Base-by-base conservation (phyloP, 148 eudicot genomes). In the Chenopodium album region DNA sequence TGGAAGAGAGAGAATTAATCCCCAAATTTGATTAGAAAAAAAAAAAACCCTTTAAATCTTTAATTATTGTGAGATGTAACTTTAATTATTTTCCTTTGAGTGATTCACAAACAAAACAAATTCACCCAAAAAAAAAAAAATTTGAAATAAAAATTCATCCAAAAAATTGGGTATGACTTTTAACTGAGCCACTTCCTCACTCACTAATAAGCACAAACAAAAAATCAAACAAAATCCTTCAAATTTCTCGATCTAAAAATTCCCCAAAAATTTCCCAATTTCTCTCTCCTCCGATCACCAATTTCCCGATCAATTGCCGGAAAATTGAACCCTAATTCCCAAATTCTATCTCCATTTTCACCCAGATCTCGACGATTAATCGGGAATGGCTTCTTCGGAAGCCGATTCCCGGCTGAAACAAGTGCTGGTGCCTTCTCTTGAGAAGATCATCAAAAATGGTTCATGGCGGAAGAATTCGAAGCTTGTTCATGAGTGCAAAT, bases 381-480 rank as follows among this genome's bases (percentile, higher is more conserved):
- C 80, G 92, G 92, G 92, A 88, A 90, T 92, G 98, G 94, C 98
- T 90, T 93, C 98, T 76, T 64, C 93, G 92, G 95, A 95, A 89
- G 92, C 97, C 85, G 90, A 95, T 90, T 92, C 98, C 92, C 94
- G 97, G 54, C 90, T 95, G 3, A 86, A 82, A 54, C 88, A 88
- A 78, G 87, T 90, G 63, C 73, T 95, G 34, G 29, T 84, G 81
- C 98, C 99, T 13, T 77, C 93, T 68, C 83, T 95, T 9, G 92
- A 92, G 54, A 92, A 91, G 82, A 91, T 95, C 85, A 90, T 93
- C 86, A 93, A 91, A 59, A 93, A 87, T 80, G 90, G 89, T n/a
- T 92, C 99, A 1, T 95, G 99, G 99, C 92, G 95, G 17, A 93
- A 93, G 62, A 91, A 93, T 85, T 90, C 97, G 20, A 95, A 93